phyloP scores from a whole-genome alignment of 2,329 filamentous ascomycete species.

The Myrmaecium sp. region DNA sequence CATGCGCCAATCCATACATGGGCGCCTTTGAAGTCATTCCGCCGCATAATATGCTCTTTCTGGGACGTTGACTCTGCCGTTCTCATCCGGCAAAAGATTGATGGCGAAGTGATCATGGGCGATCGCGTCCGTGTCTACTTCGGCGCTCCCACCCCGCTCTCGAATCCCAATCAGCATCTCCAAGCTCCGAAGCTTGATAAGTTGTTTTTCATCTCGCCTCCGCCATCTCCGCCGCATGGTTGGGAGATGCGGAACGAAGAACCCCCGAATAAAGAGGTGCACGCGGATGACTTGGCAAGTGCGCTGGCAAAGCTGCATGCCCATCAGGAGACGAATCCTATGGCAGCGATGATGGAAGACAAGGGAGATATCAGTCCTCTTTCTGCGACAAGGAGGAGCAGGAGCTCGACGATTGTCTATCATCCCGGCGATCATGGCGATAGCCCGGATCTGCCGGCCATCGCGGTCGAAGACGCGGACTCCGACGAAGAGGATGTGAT shows the following conservation, averaged over 20 bases:
- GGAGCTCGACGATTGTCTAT: conserved; percentile 45
- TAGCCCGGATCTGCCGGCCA: conserved; percentile 41
- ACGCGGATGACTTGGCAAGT: conserved; percentile 41
- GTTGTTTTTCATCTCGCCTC: conserved; percentile 50
- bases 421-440: conserved; percentile 45
- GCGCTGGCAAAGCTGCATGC: conserved; percentile 38
- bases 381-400: conserved; percentile 17
- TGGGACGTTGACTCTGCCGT: conserved; percentile 52
- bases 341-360: conserved; percentile 9
- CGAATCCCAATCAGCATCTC: conserved; percentile 21
- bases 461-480: conserved; percentile 46
- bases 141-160: conserved; percentile 20
- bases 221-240: conserved; percentile 45
- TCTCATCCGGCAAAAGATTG: conserved; percentile 53
- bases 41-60: conserved; percentile 67
- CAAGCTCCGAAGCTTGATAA: conserved; percentile 38
- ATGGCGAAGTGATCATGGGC: conserved; percentile 58
- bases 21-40: conserved; percentile 67
- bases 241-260: conserved; percentile 48
- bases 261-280: conserved; percentile 48
- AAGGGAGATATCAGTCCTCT: conserved; percentile 10
- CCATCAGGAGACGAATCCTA: conserved; percentile 12
- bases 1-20: conserved; percentile 62
- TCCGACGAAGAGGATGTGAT: conserved; percentile 7
- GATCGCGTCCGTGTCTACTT: conserved; percentile 27